Percentiles rank a stretch among this genome's conserved stretches.
These are phyloP conservation scores for Ceratobasidium sp. DNA, from an alignment of 1,284 basidiomycete species.

Conservation along the genomic window DNA sequence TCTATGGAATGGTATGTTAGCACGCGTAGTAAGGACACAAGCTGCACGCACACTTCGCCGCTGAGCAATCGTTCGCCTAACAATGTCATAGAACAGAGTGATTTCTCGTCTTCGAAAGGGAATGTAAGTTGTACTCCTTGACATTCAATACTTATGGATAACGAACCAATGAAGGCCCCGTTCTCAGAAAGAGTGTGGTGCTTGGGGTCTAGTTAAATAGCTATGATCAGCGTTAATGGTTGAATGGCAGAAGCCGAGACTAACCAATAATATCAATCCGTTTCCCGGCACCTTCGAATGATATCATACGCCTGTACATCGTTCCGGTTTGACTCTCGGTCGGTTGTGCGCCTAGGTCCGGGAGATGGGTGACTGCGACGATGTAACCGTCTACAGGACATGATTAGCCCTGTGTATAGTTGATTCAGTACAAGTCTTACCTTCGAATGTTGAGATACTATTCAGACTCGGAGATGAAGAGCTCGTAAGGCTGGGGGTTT, in stretches of 20 bases:
- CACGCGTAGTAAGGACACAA: no score
- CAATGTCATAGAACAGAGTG: background rate
- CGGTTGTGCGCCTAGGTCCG: background rate
- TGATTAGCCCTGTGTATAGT: background rate
- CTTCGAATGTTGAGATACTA: background rate
- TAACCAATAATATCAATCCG: slow-evolving; percentile 26
- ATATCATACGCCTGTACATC: slow-evolving; percentile 9
- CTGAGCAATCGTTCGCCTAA: background rate
- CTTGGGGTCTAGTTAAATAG: background rate
- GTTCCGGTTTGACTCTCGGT: background rate
- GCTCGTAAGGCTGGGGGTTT: background rate
- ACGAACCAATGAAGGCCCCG: background rate
- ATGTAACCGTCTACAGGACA: background rate
- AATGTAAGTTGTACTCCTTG: background rate
- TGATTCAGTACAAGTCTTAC: background rate
- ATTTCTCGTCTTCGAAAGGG: background rate
- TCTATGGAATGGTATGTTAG: no score
- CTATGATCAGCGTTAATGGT: no score
- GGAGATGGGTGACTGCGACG: slow-evolving; percentile 16
- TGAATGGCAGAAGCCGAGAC: no score
- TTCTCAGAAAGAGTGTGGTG: background rate
- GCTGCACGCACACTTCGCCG: background rate
- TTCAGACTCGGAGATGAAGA: background rate
- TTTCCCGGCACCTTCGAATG: slow-evolving; percentile 9
- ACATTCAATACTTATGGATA: background rate